Conservation (phyloP, 2,329 filamentous ascomycete genomes). For the Cladorrhinum sp. region DNA sequence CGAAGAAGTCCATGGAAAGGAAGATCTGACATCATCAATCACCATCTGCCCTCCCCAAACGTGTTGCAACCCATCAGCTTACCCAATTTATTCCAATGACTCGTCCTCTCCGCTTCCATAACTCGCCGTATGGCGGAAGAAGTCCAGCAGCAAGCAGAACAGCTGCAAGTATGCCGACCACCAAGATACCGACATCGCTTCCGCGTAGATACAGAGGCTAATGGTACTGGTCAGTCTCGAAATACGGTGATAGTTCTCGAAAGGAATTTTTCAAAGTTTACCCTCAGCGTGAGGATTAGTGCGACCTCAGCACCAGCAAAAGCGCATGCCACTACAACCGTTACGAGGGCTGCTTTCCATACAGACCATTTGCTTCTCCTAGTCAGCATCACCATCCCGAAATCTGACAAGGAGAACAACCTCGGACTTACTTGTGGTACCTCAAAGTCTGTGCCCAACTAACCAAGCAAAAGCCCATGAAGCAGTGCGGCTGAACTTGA, state of each 20-base stretch:
- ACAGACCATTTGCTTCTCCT: conserved; percentile 41
- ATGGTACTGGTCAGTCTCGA: conserved; percentile 7
- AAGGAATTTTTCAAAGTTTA: conserved; percentile 30
- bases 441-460: conserved; percentile 39
- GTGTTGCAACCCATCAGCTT: neutral
- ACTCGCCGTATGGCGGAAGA: conserved; percentile 58
- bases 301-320: conserved; percentile 55
- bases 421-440: conserved; percentile 31
- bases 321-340: conserved; percentile 36
- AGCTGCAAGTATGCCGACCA: conserved; percentile 57
- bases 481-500: conserved; percentile 42
- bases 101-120: conserved; percentile 58
- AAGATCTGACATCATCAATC: conserved; percentile 41
- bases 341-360: conserved; percentile 45
- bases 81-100: conserved; percentile 58
- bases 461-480: conserved; percentile 38
- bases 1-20: conserved; percentile 56
- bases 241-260: neutral
- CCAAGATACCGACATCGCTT: conserved; percentile 49
- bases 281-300: conserved; percentile 55
- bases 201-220: conserved; percentile 54
- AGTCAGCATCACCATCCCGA: neutral
- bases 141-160: conserved; percentile 55
- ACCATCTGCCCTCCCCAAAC: neutral
- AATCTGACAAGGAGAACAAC: neutral